Conservation (phyloP, 2,329 filamentous ascomycete genomes). For the Trichoderma oligosporum region DNA sequence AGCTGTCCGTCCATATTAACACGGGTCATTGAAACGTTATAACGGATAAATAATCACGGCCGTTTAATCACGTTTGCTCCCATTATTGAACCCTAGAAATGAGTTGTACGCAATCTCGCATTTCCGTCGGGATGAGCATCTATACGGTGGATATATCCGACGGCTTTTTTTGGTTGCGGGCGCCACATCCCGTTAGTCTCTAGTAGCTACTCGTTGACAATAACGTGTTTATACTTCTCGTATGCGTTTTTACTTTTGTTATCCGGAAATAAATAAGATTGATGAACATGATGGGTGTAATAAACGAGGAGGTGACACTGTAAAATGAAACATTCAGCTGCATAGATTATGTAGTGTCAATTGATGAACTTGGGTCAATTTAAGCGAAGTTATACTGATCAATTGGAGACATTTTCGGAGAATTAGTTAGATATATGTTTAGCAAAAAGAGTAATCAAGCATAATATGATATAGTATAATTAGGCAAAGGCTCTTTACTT, state of each 20-base stretch:
- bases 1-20: constrained; percentile 5
- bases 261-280: not conserved
- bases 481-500: no score
- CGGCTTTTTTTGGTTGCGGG: not conserved
- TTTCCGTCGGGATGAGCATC: not conserved
- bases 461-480: no score
- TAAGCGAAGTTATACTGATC: no score
- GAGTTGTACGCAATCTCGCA: not conserved
- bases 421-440: no score
- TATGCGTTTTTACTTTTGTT: no score
- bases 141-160: constrained; percentile 4
- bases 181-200: not conserved
- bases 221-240: no score
- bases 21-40: no score
- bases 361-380: no score
- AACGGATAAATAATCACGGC: not conserved
- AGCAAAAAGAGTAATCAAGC: no score
- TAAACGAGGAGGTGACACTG: not conserved
- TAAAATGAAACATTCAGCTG: not conserved
- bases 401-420: no score
- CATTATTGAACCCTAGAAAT: not conserved
- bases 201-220: not conserved
- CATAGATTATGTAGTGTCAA: not conserved
- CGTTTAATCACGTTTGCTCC: not conserved
- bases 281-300: not conserved